Percentiles rank a stretch among this genome's conserved stretches.
Conservation (phyloP, 345 rosid genomes). For the Rhizophora apiculata region DNA sequence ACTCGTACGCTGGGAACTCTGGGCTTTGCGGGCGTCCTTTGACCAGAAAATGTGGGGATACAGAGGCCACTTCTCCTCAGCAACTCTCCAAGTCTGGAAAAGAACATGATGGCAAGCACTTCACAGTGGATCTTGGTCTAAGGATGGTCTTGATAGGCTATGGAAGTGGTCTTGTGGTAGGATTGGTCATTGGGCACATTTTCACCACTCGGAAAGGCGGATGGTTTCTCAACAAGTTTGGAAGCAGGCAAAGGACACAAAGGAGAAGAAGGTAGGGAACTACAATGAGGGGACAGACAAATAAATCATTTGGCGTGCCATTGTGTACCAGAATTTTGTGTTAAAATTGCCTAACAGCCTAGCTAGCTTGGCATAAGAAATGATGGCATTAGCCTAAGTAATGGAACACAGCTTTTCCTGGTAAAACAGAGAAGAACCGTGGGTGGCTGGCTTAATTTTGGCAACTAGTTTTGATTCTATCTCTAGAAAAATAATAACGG, state of each 20-base stretch:
- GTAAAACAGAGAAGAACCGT: too few relatives aligned
- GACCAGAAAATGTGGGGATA: too few relatives aligned
- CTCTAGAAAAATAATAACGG: too few relatives aligned
- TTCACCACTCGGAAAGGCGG: neutral
- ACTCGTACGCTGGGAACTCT: neutral
- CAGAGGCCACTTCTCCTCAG: neutral
- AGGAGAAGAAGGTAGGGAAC: neutral
- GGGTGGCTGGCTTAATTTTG: too few relatives aligned
- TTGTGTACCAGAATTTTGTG: too few relatives aligned
- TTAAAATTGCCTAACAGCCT: too few relatives aligned
- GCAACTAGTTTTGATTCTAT: too few relatives aligned
- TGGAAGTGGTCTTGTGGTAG: neutral
- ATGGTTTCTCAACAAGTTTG: neutral
- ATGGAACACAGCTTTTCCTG: too few relatives aligned
- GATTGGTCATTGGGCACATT: neutral
- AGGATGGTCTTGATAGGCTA: neutral
- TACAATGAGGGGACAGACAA: too few relatives aligned
- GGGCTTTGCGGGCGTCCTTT: neutral
- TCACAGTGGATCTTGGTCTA: neutral
- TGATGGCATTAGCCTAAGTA: too few relatives aligned
- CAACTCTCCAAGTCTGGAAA: neutral
- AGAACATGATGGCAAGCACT: neutral
- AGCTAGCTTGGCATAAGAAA: too few relatives aligned
- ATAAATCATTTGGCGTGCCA: too few relatives aligned
- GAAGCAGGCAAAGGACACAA: neutral